phyloP scores from a whole-genome alignment of 2,329 filamentous ascomycete species.

The Xylaria sp. region DNA sequence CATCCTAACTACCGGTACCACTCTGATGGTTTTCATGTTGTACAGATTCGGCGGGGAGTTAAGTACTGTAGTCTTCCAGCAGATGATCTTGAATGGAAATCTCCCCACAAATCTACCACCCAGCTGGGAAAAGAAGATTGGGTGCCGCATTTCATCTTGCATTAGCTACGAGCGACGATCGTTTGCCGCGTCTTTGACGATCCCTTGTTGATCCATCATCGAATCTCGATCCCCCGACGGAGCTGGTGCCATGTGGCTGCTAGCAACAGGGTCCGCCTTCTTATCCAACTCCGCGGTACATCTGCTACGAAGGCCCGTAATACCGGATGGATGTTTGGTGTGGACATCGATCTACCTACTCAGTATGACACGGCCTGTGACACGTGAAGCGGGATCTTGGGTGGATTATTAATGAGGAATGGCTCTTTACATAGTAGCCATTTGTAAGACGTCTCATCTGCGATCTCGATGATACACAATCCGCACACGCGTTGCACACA shows the following conservation, averaged over 20 bases:
- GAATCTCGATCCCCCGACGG: conserved; percentile 24
- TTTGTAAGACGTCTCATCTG: not conserved
- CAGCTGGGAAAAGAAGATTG: conserved; percentile 19
- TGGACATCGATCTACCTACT: not conserved
- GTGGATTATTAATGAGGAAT: not conserved
- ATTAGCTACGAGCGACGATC: conserved; percentile 20
- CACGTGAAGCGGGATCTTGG: not conserved
- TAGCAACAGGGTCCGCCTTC: not conserved
- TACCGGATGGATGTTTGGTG: not conserved
- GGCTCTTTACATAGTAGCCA: not conserved
- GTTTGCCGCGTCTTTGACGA: conserved; percentile 1
- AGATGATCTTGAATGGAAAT: conserved; percentile 27
- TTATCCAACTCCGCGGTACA: not conserved
- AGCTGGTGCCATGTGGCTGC: not conserved
- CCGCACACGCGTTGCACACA: not conserved
- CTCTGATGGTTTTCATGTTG: not conserved
- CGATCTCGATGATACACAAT: conserved; percentile 24
- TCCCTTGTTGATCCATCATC: not conserved
- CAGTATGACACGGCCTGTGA: too few species aligned
- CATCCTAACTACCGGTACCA: not conserved
- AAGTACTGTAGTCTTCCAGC: not conserved
- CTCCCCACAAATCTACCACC: conserved; percentile 32
- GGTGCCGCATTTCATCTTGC: conserved; percentile 33
- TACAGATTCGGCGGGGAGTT: not conserved
- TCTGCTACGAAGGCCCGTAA: not conserved